Base-by-base conservation (phyloP, 2,329 filamentous ascomycete genomes). In the Aspergillus phoenicis region DNA sequence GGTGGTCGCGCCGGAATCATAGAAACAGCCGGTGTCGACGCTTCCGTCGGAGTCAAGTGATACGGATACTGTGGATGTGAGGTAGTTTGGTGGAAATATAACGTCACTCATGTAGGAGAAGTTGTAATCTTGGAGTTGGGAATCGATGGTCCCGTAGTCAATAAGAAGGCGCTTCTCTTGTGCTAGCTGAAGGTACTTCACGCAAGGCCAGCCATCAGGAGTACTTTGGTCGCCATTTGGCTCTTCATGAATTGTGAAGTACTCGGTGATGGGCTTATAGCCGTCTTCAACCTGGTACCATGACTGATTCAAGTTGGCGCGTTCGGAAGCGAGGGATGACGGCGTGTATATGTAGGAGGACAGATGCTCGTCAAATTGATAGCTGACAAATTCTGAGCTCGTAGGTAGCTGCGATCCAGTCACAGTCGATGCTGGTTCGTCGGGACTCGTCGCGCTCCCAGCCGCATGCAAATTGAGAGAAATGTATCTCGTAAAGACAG, bases 201-300 rank as follows among this genome's bases (percentile, higher is more conserved):
- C 83, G n/a, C 82, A 83, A 0, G 87, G 87, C 87, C 87, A 90
- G 10, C 87, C 87, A 72, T 87, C 80, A 0, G 78, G 69, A 0
- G 86, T 88, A 20, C 78, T 79, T 38, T 75, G 74, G n/a, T 59
- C 64, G 17, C 78, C 76, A 3, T 73, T 66, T 10, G 66, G 52
- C 43, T 76, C 66, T 28, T 72, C 68, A 8, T 80, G 69, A 1
- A 78, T 76, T 5, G 75, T 75, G 60, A 85, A 87, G 66, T 88
- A 90, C 24, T 81, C 79, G 3, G 73, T 64, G 20, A 82, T 76
- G 1, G 85, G 84, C 39, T 77, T 75, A 54, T 81, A 79, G 52
- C 61, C 70, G 33, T 68, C 72, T 17, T 69, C 62, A 15, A 79
- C 76, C 7, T 76, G 71, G 65, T 82, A 86, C 87, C 87, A 90